Evolutionary conservation across 306 rosid genomes (phyloP), one percentile per base, ranked within the genome.

Genomic region (Oemleria cerasiformis): DNA sequence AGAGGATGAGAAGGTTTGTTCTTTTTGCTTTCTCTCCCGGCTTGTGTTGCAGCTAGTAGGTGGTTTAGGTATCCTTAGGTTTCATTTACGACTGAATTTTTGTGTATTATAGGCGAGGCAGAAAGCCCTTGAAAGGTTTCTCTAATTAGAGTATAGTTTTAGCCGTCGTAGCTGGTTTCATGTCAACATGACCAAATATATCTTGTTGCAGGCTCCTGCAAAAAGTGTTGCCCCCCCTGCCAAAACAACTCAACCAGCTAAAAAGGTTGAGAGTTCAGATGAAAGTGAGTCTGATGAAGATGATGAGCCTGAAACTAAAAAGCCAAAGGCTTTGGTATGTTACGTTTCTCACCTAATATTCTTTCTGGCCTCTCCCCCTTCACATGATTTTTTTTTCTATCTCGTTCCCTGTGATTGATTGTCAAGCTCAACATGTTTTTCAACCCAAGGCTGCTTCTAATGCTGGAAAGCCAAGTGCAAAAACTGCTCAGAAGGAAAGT

Each of bases 301-400:
- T 11, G 84, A 80, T 7, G 88, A 87, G 73, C 87, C 84, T 5
- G 76, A 67, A 63, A 34, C 45, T 71, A 84, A 79, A 47, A 87
- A 85, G 73, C 80, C 48, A 11, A 74, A 84, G 38, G 72, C 59
- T 50, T 25, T 45, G 67, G 87, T 84, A 57, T n/a, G 73, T 47
- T 5, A 15, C 19, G 9, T 67, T 16, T 48, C 17, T 38, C 2
- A 14, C 10, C 12, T 7, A 8, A 53, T 8, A 4, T 6, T 9
- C 41, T 43, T 11, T 6, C 17, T 21, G 9, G 63, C 14, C 50
- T 45, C 17, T 10, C 14, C 50, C 4, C 16, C 12, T 13, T 45
- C 15, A 2, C 36, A 30, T 30, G 36, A 30, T 30, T 30, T 30
- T 1, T 30, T 30, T 1, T 30, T 30, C 30, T 5, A 11, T 50